Evolutionary conservation across 805 yeast genomes (phyloP).

Genomic region (Komagataella mondaviorum): DNA sequence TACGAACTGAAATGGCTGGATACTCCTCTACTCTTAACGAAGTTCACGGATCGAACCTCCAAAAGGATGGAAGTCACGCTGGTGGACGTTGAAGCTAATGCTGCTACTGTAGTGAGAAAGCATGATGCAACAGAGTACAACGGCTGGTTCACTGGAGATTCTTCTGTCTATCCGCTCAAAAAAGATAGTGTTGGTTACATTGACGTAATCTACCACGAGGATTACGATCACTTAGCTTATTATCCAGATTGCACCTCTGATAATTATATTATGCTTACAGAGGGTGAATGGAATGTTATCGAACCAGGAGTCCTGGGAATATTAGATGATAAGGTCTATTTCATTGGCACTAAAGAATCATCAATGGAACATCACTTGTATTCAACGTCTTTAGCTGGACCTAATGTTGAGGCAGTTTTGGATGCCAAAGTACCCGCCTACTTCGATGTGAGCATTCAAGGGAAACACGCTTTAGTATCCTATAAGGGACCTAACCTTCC

Average conservation of each 20-base stretch:
- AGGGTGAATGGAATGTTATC: constrained; percentile 39
- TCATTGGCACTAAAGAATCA: constrained; percentile 41
- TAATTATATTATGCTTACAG: constrained; percentile 25
- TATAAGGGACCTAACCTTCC: constrained; percentile 39
- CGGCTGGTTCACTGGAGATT: constrained; percentile 32
- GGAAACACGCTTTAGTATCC: constrained; percentile 32
- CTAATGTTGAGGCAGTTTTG: constrained; percentile 12
- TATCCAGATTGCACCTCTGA: constrained; percentile 30
- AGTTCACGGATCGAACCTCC: constrained; percentile 52
- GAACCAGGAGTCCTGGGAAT: constrained; percentile 29
- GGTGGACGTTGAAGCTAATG: constrained; percentile 18
- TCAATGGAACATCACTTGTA: constrained; percentile 48
- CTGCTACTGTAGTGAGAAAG: constrained; percentile 25
- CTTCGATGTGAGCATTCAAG: constrained; percentile 39
- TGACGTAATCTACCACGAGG: constrained; percentile 41
- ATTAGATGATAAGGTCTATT: constrained; percentile 32
- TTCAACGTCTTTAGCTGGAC: constrained; percentile 23
- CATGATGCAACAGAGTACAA: constrained; percentile 27
- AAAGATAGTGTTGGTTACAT: constrained; percentile 32
- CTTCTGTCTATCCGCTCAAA: background rate
- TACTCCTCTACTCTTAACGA: constrained; percentile 32
- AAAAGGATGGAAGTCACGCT: constrained; percentile 36
- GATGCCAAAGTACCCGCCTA: constrained; percentile 16
- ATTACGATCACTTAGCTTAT: constrained; percentile 53
- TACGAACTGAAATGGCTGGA: constrained; percentile 54